phyloP scores from a whole-genome alignment of 2,329 filamentous ascomycete species.

The Hypoxylon sp. region DNA sequence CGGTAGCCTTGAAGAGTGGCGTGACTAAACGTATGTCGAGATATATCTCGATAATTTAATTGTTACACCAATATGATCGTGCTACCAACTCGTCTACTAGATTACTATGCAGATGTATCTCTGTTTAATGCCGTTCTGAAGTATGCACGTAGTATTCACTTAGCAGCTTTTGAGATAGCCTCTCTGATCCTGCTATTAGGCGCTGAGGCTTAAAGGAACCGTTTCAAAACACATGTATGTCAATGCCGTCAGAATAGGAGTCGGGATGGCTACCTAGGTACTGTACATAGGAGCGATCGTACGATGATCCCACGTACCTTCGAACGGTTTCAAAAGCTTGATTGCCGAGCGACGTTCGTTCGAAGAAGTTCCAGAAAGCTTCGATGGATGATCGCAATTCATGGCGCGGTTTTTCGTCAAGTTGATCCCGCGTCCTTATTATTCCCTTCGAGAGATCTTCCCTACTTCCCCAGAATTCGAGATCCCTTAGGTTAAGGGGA shows the following conservation, averaged over 20 bases:
- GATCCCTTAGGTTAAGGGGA: slow-evolving; percentile 3
- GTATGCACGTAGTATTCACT: neutral
- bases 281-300: slow-evolving; percentile 13
- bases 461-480: slow-evolving; percentile 24
- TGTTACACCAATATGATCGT: slow-evolving; percentile 22
- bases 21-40: slow-evolving; percentile 18
- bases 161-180: neutral
- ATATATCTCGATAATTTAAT: slow-evolving; percentile 15
- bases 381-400: slow-evolving; percentile 35
- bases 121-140: neutral
- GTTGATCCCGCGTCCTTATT: slow-evolving; percentile 24
- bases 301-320: slow-evolving; percentile 14
- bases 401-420: slow-evolving; percentile 10
- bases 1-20: slow-evolving; percentile 4
- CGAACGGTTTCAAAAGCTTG: neutral
- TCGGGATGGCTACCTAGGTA: neutral
- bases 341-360: neutral
- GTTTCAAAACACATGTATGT: slow-evolving; percentile 15
- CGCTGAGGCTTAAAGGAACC: slow-evolving; percentile 6
- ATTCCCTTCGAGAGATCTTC: slow-evolving; percentile 35
- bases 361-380: slow-evolving; percentile 32
- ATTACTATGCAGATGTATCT: slow-evolving; percentile 16
- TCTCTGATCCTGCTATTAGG: neutral
- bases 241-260: slow-evolving; percentile 2
- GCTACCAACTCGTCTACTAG: slow-evolving; percentile 14